phyloP scores from a whole-genome alignment of 345 rosid genomes.

The Balakata baccata region DNA sequence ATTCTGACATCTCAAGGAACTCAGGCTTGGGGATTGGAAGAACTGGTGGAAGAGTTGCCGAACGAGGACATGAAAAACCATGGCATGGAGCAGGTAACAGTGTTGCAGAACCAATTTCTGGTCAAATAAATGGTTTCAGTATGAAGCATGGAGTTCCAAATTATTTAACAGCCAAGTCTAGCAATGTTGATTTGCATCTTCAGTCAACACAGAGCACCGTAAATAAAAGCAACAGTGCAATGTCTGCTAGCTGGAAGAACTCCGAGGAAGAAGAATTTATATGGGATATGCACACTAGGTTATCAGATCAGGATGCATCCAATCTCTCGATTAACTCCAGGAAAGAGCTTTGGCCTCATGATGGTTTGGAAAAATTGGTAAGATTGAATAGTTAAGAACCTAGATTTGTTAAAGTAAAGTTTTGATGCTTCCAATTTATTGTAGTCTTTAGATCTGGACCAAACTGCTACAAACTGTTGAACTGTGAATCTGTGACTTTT shows the following conservation, averaged over 20 bases:
- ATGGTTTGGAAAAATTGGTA: conserved; percentile 69
- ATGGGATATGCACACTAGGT: conserved; percentile 88
- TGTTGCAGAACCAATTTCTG: conserved; percentile 48
- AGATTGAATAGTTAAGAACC: conserved; percentile 20
- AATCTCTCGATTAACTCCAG: conserved; percentile 39
- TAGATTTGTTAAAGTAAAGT: background rate
- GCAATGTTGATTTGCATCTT: conserved; percentile 38
- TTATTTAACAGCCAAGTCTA: conserved; percentile 44
- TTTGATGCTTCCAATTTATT: background rate
- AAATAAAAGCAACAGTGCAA: conserved; percentile 41
- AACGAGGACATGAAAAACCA: conserved; percentile 54
- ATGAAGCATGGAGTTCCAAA: conserved; percentile 51
- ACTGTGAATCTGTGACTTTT: background rate
- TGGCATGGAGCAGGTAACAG: conserved; percentile 55
- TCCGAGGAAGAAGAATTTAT: conserved; percentile 95
- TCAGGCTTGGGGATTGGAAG: conserved; percentile 53
- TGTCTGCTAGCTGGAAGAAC: conserved; percentile 80
- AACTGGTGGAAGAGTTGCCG: conserved; percentile 47
- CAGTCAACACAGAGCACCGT: conserved; percentile 35
- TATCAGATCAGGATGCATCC: conserved; percentile 52
- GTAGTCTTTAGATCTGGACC: background rate
- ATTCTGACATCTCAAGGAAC: conserved; percentile 55
- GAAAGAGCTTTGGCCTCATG: conserved; percentile 51
- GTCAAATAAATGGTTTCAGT: conserved; percentile 59
- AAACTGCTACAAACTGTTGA: background rate